These are phyloP conservation scores for Colletotrichum lentis DNA, from an alignment of 2,329 filamentous ascomycete genomes.

Conservation along the genomic window DNA sequence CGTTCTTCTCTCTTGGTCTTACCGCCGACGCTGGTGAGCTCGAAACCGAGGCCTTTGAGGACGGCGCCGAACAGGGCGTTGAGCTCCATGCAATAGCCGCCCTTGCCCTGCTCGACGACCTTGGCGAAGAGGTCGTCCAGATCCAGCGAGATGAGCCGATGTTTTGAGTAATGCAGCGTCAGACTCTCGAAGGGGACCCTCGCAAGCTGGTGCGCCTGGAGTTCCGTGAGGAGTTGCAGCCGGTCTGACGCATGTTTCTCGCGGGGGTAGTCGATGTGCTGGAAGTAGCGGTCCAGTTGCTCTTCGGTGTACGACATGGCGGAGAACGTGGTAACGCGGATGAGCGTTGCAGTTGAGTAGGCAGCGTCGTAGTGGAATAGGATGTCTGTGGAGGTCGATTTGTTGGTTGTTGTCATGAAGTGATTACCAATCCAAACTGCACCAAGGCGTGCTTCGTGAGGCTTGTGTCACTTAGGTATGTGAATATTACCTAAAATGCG, in stretches of 20 bases:
- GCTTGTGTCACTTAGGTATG: too few species aligned
- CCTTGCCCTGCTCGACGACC: constrained; percentile 54
- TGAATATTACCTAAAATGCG: too few species aligned
- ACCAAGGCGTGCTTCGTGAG: too few species aligned
- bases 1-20: constrained; percentile 34
- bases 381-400: too few species aligned
- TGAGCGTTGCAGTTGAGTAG: too few species aligned
- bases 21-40: constrained; percentile 59
- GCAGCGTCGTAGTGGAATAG: too few species aligned
- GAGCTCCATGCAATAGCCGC: constrained; percentile 64
- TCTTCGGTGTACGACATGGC: constrained; percentile 41
- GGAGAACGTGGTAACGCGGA: background rate
- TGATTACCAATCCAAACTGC: constrained; percentile 3
- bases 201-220: constrained; percentile 55
- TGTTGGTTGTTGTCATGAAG: too few species aligned
- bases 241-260: constrained; percentile 39
- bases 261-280: constrained; percentile 44
- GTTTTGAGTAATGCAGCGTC: constrained; percentile 58
- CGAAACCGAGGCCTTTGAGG: constrained; percentile 58
- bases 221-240: constrained; percentile 45
- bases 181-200: constrained; percentile 64
- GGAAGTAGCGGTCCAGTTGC: constrained; percentile 45
- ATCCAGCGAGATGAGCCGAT: constrained; percentile 50
- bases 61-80: constrained; percentile 57
- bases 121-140: constrained; percentile 55